These are phyloP conservation scores for Populus hybrid DNA, from an alignment of 441 rosid species.

Conservation along the genomic window DNA sequence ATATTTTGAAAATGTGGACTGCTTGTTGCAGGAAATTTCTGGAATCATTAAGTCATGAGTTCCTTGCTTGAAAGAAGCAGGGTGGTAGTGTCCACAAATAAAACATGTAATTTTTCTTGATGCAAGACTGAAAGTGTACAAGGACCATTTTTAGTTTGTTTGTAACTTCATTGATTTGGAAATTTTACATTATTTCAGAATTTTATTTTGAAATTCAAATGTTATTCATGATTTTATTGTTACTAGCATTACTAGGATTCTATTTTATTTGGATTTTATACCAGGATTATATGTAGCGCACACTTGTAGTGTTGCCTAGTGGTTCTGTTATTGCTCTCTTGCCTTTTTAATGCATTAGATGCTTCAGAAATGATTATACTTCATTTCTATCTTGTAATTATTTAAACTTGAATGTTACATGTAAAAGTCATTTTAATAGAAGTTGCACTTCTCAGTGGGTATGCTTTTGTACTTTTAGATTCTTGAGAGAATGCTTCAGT, in stretches of 20 bases:
- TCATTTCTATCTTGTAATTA: not conserved
- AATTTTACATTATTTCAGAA: not conserved
- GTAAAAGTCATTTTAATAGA: not conserved
- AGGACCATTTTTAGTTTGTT: not conserved
- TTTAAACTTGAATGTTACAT: not conserved
- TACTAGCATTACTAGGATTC: not conserved
- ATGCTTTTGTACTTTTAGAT: slow-evolving; percentile 45
- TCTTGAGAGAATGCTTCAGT: slow-evolving; percentile 64
- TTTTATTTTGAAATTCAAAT: not conserved
- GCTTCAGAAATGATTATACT: not conserved
- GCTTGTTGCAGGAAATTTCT: not conserved
- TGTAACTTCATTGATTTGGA: not conserved
- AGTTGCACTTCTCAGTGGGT: slow-evolving; percentile 3
- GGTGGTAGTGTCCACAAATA: not conserved
- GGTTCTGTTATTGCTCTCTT: not conserved
- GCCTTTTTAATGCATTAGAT: not conserved
- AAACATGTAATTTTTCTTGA: not conserved
- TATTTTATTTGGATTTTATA: not conserved
- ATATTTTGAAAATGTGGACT: not conserved
- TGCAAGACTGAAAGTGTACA: not conserved
- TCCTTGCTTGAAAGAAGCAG: not conserved
- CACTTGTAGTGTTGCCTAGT: not conserved
- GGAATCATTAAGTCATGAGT: not conserved
- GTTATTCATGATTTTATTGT: not conserved
- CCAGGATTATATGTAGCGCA: not conserved